These are phyloP conservation scores for Apiotrichum sp. DNA, from an alignment of 1,284 basidiomycete species.

Conservation along the genomic window DNA sequence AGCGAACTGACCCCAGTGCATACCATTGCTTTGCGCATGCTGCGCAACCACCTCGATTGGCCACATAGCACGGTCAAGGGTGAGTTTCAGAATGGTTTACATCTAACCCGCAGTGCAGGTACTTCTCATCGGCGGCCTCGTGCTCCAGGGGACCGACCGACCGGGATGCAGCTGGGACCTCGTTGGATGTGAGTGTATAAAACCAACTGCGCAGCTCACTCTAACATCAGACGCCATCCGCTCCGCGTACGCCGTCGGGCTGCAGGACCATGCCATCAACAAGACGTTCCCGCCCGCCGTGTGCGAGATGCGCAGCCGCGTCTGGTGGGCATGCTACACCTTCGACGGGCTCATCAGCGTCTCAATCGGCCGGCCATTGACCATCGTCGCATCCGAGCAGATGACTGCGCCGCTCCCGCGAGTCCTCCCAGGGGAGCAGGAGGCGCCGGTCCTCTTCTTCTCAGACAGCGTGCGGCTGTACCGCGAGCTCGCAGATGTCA, in stretches of 20 bases:
- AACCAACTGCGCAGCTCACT: background rate
- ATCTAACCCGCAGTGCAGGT: conserved; percentile 10
- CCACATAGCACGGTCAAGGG: conserved; percentile 16
- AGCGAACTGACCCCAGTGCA: conserved; percentile 2
- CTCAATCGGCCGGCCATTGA: conserved; percentile 11
- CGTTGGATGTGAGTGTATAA: conserved; percentile 11
- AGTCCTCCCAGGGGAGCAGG: conserved; percentile 6
- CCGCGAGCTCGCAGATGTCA: conserved; percentile 11
- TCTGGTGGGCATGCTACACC: conserved; percentile 20
- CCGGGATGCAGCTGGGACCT: conserved; percentile 17
- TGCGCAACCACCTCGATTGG: conserved; percentile 19
- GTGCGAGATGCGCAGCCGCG: conserved; percentile 14
- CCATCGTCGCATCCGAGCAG: conserved; percentile 5
- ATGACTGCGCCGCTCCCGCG: conserved; percentile 4
- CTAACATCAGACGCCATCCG: conserved; percentile 11
- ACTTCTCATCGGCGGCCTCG: conserved; percentile 13
- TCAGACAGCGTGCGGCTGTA: conserved; percentile 18
- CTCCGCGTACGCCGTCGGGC: conserved; percentile 16
- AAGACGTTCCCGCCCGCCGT: conserved; percentile 2
- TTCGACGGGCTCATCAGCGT: conserved; percentile 19
- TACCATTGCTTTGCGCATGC: conserved; percentile 6
- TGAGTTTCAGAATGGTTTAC: background rate
- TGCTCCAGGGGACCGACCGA: conserved; percentile 20
- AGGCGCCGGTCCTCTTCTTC: conserved; percentile 3
- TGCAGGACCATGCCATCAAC: conserved; percentile 11